A percentile compares a stretch with the other conserved stretches of the same genome.
These are phyloP conservation scores for Scortechinia acanthostroma DNA, from an alignment of 2,329 filamentous ascomycete species.

Conservation along the genomic window DNA sequence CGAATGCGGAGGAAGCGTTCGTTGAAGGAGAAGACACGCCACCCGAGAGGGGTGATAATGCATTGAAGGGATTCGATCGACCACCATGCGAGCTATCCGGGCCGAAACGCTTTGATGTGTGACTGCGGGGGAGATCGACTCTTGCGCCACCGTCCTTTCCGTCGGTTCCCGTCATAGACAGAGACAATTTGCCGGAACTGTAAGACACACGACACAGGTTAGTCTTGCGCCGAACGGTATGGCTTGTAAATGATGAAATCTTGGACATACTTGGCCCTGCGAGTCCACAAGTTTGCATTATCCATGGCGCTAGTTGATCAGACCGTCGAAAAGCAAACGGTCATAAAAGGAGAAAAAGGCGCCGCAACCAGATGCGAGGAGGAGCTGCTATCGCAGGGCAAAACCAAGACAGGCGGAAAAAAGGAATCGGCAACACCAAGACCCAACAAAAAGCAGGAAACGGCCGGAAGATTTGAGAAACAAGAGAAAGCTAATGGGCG, in stretches of 20 bases:
- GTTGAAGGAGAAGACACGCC: neutral
- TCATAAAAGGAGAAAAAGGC: neutral
- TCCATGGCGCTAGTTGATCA: neutral
- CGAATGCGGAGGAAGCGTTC: neutral
- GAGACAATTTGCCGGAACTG: neutral
- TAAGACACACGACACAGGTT: neutral
- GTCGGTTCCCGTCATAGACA: neutral
- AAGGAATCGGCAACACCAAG: too few species aligned
- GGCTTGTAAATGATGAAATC: too few species aligned
- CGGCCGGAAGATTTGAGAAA: too few species aligned
- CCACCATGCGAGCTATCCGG: constrained; percentile 1
- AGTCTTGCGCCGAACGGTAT: too few species aligned
- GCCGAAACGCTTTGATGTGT: neutral
- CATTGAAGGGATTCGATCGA: constrained; percentile 1
- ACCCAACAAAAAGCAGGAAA: too few species aligned
- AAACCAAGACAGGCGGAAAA: too few species aligned
- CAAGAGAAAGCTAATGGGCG: too few species aligned
- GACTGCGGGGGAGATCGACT: constrained; percentile 1
- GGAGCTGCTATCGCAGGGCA: too few species aligned
- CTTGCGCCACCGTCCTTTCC: neutral
- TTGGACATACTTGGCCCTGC: neutral
- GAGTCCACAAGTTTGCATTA: constrained; percentile 2
- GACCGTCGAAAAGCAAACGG: neutral
- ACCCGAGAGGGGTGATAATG: neutral
- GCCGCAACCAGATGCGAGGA: neutral